Evolutionary conservation across 805 yeast species (phyloP).

Genomic region (Torulaspora delbrueckii): DNA sequence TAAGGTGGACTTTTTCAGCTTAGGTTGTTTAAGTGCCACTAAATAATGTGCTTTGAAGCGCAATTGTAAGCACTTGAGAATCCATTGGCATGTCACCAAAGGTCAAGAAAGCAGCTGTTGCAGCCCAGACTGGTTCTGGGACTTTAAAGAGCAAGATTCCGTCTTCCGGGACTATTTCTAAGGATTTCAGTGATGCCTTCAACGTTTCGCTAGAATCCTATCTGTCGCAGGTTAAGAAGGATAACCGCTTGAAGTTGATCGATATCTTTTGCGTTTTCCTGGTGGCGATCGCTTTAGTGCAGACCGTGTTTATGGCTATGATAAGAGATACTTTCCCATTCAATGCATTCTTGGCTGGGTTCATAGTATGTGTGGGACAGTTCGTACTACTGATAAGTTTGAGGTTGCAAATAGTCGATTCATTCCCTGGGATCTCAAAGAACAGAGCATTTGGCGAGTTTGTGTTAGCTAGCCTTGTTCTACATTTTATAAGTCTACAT

Average conservation of each 20-base stretch:
- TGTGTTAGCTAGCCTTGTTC: conserved; percentile 75
- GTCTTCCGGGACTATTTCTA: conserved; percentile 6
- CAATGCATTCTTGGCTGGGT: conserved; percentile 94
- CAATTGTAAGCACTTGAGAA: not conserved
- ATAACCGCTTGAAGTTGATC: conserved; percentile 55
- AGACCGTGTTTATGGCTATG: conserved; percentile 68
- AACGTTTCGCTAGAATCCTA: conserved; percentile 23
- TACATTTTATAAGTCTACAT: conserved; percentile 86
- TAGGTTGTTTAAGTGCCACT: not conserved
- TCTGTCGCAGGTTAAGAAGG: conserved; percentile 29
- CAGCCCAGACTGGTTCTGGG: conserved; percentile 1
- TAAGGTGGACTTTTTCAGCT: not conserved
- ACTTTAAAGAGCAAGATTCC: conserved; percentile 6
- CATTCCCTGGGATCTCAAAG: conserved; percentile 43
- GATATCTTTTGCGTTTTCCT: conserved; percentile 74
- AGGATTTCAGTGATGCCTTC: conserved; percentile 30
- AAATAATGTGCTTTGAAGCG: not conserved
- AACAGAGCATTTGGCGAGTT: conserved; percentile 82
- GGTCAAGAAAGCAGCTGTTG: conserved; percentile 3
- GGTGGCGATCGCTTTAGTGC: conserved; percentile 69
- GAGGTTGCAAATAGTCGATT: conserved; percentile 61
- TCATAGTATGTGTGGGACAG: conserved; percentile 88
- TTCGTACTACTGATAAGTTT: conserved; percentile 82
- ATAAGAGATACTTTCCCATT: conserved; percentile 87
- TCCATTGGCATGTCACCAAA: conserved; percentile 7